Evolutionary conservation across 2,329 filamentous ascomycete genomes (phyloP).

Genomic region (Exophiala lecanii-corni): DNA sequence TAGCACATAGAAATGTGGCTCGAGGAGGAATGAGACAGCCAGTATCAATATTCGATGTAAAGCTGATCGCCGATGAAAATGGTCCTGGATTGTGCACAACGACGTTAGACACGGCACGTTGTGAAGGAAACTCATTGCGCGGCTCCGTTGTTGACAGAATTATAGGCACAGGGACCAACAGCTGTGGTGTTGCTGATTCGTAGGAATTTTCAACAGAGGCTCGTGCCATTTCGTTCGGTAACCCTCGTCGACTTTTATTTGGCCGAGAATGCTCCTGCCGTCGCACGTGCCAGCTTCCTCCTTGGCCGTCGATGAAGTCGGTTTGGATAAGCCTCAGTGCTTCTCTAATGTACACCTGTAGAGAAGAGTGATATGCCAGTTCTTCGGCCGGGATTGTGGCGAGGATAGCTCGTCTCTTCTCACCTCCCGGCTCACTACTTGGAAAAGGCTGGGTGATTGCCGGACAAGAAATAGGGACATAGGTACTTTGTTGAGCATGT

Average conservation of each 20-base stretch:
- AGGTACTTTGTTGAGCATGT: conserved; percentile 41
- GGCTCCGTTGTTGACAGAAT: conserved; percentile 19
- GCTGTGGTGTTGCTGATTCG: too few relatives aligned
- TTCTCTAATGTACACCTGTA: conserved; percentile 32
- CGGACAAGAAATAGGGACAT: conserved; percentile 41
- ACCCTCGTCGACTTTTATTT: neutral
- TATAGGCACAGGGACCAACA: conserved; percentile 5
- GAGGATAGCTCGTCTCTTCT: conserved; percentile 40
- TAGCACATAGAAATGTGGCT: conserved; percentile 45
- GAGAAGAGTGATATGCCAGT: conserved; percentile 28
- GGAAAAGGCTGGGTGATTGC: conserved; percentile 46
- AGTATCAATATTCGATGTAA: conserved; percentile 23
- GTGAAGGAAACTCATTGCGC: conserved; percentile 13
- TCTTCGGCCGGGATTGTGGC: conserved; percentile 33
- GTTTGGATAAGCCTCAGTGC: conserved; percentile 35
- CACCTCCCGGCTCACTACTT: conserved; percentile 48
- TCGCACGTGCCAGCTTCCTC: conserved; percentile 9
- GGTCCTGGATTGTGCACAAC: conserved; percentile 12
- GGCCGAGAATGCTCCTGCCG: conserved; percentile 5
- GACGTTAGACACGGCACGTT: conserved; percentile 8
- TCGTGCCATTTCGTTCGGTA: conserved; percentile 5
- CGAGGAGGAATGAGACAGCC: conserved; percentile 45
- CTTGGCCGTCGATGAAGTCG: conserved; percentile 2
- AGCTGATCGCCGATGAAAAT: neutral
- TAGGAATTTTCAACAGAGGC: conserved; percentile 5